Conservation (phyloP, 1,139 yeast genomes). For the Lodderomyces margitis region DNA sequence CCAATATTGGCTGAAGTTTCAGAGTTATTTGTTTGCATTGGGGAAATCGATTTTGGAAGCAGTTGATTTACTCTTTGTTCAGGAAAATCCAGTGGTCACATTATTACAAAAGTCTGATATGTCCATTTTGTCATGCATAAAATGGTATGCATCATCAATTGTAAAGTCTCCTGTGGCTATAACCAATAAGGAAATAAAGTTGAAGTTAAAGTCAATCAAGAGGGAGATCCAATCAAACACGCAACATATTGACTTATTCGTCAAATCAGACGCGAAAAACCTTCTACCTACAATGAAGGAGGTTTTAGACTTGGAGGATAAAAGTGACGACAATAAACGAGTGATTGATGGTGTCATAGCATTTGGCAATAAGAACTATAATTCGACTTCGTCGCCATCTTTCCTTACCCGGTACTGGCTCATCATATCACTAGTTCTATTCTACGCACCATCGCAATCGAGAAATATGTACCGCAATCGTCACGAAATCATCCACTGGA, state of each 20-base stretch:
- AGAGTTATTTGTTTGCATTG: conserved; percentile 8
- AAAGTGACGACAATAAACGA: conserved; percentile 9
- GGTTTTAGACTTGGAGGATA: conserved; percentile 12
- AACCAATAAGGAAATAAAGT: conserved; percentile 23
- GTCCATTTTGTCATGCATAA: conserved; percentile 5
- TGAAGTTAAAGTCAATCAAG: conserved; percentile 21
- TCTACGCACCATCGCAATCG: conserved; percentile 54
- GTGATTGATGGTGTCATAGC: conserved; percentile 12
- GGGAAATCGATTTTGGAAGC: conserved; percentile 8
- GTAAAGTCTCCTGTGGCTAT: conserved; percentile 20
- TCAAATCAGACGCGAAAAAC: conserved; percentile 18
- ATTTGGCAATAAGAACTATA: conserved; percentile 11
- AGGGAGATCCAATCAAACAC: conserved; percentile 21
- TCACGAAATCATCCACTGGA: conserved; percentile 53
- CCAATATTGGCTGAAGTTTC: conserved; percentile 10
- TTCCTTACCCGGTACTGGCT: conserved; percentile 69
- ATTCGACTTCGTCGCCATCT: conserved; percentile 43
- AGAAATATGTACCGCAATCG: conserved; percentile 48
- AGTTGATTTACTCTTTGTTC: conserved; percentile 10
- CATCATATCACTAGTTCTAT: conserved; percentile 29
- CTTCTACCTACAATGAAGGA: conserved; percentile 9
- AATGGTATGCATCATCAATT: conserved; percentile 12
- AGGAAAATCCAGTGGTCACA: conserved; percentile 15
- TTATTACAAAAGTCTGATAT: conserved; percentile 9
- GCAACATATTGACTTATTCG: conserved; percentile 22